These are phyloP conservation scores for Cryptococcus deneoformans DNA, from an alignment of 1,284 basidiomycete genomes.

Conservation along the genomic window DNA sequence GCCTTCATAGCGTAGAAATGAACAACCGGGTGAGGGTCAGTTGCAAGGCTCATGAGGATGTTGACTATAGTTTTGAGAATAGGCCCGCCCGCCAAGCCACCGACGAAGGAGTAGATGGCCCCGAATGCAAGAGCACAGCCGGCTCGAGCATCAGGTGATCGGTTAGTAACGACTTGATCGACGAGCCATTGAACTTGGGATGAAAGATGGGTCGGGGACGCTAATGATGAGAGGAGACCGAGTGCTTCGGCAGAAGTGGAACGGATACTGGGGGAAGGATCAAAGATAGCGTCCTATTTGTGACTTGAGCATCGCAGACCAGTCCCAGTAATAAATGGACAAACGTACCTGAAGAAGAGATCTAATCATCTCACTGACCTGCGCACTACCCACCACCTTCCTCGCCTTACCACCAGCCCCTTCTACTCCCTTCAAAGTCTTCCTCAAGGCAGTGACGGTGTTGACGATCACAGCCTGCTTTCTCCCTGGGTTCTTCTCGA, in stretches of 20 bases:
- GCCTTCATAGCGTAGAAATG: conserved; percentile 91
- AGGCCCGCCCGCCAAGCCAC: conserved; percentile 88
- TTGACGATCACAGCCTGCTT: conserved; percentile 85
- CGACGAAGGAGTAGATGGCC: conserved; percentile 89
- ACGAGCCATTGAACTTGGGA: conserved; percentile 88
- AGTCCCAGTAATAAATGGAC: conserved; percentile 2
- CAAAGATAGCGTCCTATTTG: conserved; percentile 71
- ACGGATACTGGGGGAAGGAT: conserved; percentile 76
- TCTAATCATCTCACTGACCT: conserved; percentile 67
- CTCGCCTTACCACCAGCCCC: conserved; percentile 56
- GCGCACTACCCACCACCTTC: conserved; percentile 66
- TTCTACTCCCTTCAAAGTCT: conserved; percentile 66
- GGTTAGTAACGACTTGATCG: conserved; percentile 94
- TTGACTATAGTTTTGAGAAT: conserved; percentile 95
- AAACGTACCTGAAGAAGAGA: conserved; percentile 68
- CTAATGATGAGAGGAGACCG: conserved; percentile 79
- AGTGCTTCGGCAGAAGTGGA: conserved; percentile 84
- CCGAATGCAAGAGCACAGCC: conserved; percentile 94
- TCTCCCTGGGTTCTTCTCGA: conserved; percentile 87
- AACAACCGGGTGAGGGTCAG: conserved; percentile 94
- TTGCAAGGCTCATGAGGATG: conserved; percentile 90
- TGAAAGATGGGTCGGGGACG: conserved; percentile 80
- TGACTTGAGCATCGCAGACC: not conserved
- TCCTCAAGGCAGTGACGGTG: conserved; percentile 71
- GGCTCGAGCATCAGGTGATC: conserved; percentile 87